A percentile compares a stretch with the other conserved stretches of the same genome.
These are phyloP conservation scores for Tulasnella sp. DNA, from an alignment of 768 basidiomycete species.

Conservation along the genomic window DNA sequence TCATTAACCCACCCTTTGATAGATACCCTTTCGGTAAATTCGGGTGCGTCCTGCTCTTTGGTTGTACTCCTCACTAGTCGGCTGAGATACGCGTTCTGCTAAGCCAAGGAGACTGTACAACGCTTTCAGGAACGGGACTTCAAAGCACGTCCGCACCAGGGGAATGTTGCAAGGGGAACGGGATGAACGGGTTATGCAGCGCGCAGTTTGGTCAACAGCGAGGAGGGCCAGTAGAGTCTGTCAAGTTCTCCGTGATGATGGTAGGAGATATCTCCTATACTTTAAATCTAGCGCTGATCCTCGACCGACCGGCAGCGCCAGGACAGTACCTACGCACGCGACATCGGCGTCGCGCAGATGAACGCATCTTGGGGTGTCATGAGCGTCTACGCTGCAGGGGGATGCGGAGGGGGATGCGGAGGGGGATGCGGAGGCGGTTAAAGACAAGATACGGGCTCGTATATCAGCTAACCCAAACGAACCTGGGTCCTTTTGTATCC, in stretches of 20 bases:
- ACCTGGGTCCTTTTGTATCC: neutral
- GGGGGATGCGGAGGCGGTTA: too few relatives aligned
- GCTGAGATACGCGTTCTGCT: neutral
- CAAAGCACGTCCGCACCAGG: neutral
- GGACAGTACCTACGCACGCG: neutral
- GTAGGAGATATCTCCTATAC: neutral
- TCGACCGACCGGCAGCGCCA: neutral
- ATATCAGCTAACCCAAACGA: neutral
- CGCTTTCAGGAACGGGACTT: neutral
- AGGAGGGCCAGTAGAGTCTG: neutral
- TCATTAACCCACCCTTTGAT: neutral
- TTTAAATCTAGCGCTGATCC: neutral
- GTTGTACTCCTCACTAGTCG: neutral
- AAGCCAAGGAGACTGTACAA: slow-evolving; percentile 5
- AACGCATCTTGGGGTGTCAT: neutral
- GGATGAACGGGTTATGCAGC: neutral
- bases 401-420: neutral
- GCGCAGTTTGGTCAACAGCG: neutral
- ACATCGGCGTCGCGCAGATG: neutral
- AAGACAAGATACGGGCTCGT: too few relatives aligned
- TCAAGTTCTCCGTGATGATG: neutral
- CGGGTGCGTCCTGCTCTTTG: neutral
- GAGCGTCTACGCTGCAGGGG: neutral
- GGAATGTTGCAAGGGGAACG: neutral
- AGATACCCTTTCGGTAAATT: slow-evolving; percentile 1